Evolutionary conservation across 805 yeast species (phyloP), one percentile per base, ranked within the genome.

Genomic region (Ogataea kodamae): DNA sequence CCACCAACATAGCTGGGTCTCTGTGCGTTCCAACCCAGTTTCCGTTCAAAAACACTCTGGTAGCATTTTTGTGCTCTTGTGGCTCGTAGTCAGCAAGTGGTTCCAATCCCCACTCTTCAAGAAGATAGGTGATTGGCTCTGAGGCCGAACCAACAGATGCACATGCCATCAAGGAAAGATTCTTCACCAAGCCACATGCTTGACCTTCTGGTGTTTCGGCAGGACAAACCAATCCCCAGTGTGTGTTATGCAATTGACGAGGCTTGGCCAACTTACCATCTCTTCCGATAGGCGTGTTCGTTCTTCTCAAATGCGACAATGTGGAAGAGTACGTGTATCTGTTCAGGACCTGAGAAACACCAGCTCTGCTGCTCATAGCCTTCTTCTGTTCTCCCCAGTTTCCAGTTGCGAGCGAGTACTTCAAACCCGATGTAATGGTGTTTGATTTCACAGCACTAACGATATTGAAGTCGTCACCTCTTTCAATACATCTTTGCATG

Each of bases 301-400:
- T 92, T 76, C 99, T 86, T 68, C 99, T 81, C 67, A 92, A 81
- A 71, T 92, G 99, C 37, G 98, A 92, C 55, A 92, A 70, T 2
- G 99, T 92, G n/a, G 98, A 92, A 2, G 97, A 87, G 62, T 92
- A 92, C 5, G 99, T 92, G 66, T 92, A 92, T 68, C 99, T 78
- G 63, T 92, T 92, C 64, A 92, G 74, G 48, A 92, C 98, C 70
- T 92, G 98, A 17, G 97, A 90, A 28, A 94, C 99, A 76, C 99
- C 99, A 5, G 98, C 99, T 62, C 96, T 81, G 12, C 97, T 81
- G 42, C 92, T 80, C 98, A 92, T 92, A 9, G 97, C 97, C 63
- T 92, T 92, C 80, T 89, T 90, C 62, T 92, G 99, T 65, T 92
- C 99, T 69, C 99, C 98, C 99, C 99, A 92, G 68, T 92, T 92